phyloP scores from a whole-genome alignment of 257 asterid genomes.

The Thymus quinquecostatus region DNA sequence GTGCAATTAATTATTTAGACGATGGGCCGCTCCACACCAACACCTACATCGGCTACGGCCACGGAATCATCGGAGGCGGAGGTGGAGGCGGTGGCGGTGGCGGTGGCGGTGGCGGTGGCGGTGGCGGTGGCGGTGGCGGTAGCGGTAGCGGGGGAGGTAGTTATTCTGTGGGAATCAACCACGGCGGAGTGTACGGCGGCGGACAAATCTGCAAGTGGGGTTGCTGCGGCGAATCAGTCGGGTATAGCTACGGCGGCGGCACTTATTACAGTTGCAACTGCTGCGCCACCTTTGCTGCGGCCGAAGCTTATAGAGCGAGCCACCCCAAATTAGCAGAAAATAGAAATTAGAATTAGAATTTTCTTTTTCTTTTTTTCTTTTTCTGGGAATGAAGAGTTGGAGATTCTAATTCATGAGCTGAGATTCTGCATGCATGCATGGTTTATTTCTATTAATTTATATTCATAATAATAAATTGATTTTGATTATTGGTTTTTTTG shows the following conservation, averaged over 20 bases:
- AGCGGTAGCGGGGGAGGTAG: conserved; percentile 13
- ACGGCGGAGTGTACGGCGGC: conserved; percentile 38
- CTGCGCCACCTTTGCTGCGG: conserved; percentile 41
- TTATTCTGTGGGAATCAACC: conserved; percentile 36
- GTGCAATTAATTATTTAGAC: not conserved
- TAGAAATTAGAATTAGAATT: conserved; percentile 24
- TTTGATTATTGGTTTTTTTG: not conserved
- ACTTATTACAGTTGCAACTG: conserved; percentile 42
- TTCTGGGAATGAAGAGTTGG: no score
- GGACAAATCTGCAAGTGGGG: conserved; percentile 44
- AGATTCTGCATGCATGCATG: no score
- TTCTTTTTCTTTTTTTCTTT: no score
- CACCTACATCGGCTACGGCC: not conserved
- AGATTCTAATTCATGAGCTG: no score
- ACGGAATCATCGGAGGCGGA: not conserved
- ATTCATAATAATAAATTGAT: conserved; percentile 4
- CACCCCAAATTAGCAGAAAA: conserved; percentile 13
- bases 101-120: not conserved
- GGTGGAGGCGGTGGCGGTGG: not conserved
- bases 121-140: not conserved
- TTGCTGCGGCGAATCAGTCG: conserved; percentile 45
- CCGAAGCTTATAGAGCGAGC: conserved; percentile 32
- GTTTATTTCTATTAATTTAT: not conserved
- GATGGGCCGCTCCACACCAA: conserved; percentile 31
- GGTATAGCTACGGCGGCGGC: conserved; percentile 39